Conservation (phyloP, 176 grass and related monocot genomes). For the Oryza officinalis region DNA sequence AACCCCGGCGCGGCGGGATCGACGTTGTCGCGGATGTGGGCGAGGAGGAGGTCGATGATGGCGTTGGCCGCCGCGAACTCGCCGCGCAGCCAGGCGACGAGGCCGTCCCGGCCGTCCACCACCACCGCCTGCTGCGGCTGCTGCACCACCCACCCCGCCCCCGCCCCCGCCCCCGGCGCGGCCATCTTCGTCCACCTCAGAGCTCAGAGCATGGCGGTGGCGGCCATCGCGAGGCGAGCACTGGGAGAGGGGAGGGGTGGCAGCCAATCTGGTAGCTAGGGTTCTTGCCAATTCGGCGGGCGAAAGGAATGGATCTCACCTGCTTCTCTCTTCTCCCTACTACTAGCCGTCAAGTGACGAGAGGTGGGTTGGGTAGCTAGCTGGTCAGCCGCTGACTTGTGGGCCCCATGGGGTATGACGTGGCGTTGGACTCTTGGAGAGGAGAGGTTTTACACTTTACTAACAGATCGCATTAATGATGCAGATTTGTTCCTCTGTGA, state of each 20-base stretch:
- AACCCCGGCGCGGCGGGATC: constrained; percentile 28
- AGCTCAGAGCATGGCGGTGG: too few species aligned
- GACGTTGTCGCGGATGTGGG: constrained; percentile 24
- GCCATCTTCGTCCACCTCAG: neutral
- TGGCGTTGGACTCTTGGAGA: too few species aligned
- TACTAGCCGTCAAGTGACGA: too few species aligned
- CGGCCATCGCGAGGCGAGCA: too few species aligned
- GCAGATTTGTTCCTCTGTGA: neutral
- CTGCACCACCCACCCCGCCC: neutral
- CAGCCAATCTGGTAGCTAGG: neutral
- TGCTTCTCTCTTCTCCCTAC: too few species aligned
- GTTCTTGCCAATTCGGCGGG: neutral
- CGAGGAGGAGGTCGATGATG: constrained; percentile 51
- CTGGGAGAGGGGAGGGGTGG: too few species aligned
- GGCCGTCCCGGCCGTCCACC: constrained; percentile 42
- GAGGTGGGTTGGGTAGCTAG: too few species aligned
- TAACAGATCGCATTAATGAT: neutral
- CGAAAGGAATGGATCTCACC: too few species aligned
- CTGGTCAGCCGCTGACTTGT: too few species aligned
- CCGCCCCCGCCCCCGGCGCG: neutral
- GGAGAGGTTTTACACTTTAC: too few species aligned
- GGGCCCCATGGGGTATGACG: too few species aligned
- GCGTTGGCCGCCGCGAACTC: constrained; percentile 65
- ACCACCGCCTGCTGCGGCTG: neutral
- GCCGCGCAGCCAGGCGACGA: constrained; percentile 51